Base-by-base conservation (phyloP, 371 early-diverging fungal genomes). In the Catenaria anguillulae region DNA sequence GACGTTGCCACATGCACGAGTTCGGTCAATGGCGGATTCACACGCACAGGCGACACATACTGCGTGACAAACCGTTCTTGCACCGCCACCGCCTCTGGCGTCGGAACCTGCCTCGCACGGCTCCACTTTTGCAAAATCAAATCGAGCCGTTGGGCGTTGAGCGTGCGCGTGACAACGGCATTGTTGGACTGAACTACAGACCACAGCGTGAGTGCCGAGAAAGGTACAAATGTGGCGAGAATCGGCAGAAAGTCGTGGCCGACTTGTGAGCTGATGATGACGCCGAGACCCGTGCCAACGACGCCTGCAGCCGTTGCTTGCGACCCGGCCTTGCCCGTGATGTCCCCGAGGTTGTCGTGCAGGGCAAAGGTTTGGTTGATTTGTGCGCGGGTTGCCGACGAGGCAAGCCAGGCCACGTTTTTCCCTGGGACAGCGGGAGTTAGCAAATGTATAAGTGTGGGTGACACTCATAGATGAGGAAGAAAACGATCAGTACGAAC, bases 361-460 rank as follows among this genome's bases (percentile, higher is more conserved):
- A 70, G 62, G 15, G 79, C 73, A 66, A 89, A 83, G 2, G 80
- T 76, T 62, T 77, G 73, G 70, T 87, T 81, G 67, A 89, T 87
- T 31, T 83, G 76, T 2, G 89, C 88, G 60, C 79, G 73, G 26
- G 89, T 84, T 0, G 88, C 89, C 24, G 78, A 77, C 33, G 76
- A 70, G 2, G 88, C 88, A 50, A 89, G 67, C 85, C 86, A 89
- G 34, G 85, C 80, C 59, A 89, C 79, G 67, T 88, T 89, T 67
- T 89, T 89, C 60, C 81, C 81, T 75, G 56, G 52, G n/a, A 1
- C 26, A 2, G 26, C 33, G 10, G n/a, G 15, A 13, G 24, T 55
- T 33, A 55, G 21, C 37, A n/a, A n/a, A n/a, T n/a, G n/a, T n/a
- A n/a, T n/a, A n/a, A n/a, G n/a, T n/a, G n/a, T 12, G 42, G 33